Percentiles rank a stretch among this genome's conserved stretches.
Conservation (phyloP, 345 rosid species). For the Acer saccharum region DNA sequence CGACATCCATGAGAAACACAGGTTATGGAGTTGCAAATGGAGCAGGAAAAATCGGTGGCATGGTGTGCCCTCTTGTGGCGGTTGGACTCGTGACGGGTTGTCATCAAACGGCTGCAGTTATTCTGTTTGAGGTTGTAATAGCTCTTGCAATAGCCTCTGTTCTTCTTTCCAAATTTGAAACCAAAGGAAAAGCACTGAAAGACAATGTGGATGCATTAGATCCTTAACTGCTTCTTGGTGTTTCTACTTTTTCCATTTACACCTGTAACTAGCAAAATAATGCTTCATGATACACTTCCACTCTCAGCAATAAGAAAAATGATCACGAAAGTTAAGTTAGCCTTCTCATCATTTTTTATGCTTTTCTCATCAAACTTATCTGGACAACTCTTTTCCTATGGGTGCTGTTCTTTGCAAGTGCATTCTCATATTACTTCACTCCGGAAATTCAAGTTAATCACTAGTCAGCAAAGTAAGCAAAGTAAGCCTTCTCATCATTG, state of each 20-base stretch:
- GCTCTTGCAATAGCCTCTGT: slow-evolving; percentile 39
- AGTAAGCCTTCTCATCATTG: slow-evolving; percentile 15
- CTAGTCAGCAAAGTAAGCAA: too few species aligned
- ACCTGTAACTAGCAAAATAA: too few species aligned
- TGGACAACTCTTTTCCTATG: slow-evolving; percentile 55
- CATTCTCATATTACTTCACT: slow-evolving; percentile 52
- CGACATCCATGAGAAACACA: slow-evolving; percentile 54
- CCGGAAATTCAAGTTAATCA: too few species aligned
- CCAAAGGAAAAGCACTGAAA: slow-evolving; percentile 50
- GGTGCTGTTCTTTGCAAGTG: slow-evolving; percentile 54
- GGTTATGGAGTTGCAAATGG: slow-evolving; percentile 59
- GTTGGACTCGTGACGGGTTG: slow-evolving; percentile 52
- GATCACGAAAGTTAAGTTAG: slow-evolving; percentile 29
- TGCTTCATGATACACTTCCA: slow-evolving; percentile 1
- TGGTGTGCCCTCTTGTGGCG: slow-evolving; percentile 58
- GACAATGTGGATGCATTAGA: slow-evolving; percentile 20
- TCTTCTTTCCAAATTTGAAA: slow-evolving; percentile 49
- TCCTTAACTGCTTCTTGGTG: neutral
- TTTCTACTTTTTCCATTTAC: too few species aligned
- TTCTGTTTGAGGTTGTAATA: slow-evolving; percentile 42
- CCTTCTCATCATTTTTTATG: slow-evolving; percentile 33
- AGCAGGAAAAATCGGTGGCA: slow-evolving; percentile 66
- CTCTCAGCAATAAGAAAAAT: slow-evolving; percentile 16
- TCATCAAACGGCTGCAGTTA: slow-evolving; percentile 50
- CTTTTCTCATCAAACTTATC: slow-evolving; percentile 52